Conservation (phyloP, 805 yeast genomes). For the Pichia insulana region DNA sequence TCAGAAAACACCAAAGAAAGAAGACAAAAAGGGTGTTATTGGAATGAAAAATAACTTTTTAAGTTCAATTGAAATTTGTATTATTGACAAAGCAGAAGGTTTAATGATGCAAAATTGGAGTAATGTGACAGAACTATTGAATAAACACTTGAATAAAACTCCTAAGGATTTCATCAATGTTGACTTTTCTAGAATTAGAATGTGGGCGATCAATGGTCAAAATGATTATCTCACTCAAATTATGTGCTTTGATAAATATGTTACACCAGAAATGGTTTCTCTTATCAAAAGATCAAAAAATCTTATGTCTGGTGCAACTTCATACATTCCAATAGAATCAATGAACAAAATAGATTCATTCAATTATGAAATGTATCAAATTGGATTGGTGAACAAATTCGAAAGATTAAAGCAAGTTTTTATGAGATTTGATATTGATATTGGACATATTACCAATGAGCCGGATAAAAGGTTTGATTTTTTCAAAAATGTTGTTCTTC, state of each 20-base stretch:
- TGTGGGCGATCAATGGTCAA: slow-evolving; percentile 87
- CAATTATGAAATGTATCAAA: slow-evolving; percentile 33
- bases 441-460: slow-evolving; percentile 44
- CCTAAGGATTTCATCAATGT: slow-evolving; percentile 66
- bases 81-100: slow-evolving; percentile 79
- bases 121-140: slow-evolving; percentile 58
- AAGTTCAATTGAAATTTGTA: slow-evolving; percentile 75
- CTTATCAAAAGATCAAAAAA: slow-evolving; percentile 36
- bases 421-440: slow-evolving; percentile 52
- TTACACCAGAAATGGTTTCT: slow-evolving; percentile 75
- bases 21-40: slow-evolving; percentile 22
- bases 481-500: slow-evolving; percentile 66
- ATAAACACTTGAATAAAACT: slow-evolving; percentile 61
- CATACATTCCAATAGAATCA: slow-evolving; percentile 40
- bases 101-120: slow-evolving; percentile 91
- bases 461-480: slow-evolving; percentile 78
- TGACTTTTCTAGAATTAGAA: slow-evolving; percentile 84
- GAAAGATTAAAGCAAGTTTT: slow-evolving; percentile 59
- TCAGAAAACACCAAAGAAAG: neutral
- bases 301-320: slow-evolving; percentile 47
- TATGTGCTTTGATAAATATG: slow-evolving; percentile 62
- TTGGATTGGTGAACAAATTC: slow-evolving; percentile 25
- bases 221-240: slow-evolving; percentile 68
- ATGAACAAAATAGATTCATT: slow-evolving; percentile 44
- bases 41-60: slow-evolving; percentile 65